Percentiles rank a stretch among this genome's conserved stretches.
Conservation (phyloP, 106 monocot species). For the Dioscorea zingiberensis region DNA sequence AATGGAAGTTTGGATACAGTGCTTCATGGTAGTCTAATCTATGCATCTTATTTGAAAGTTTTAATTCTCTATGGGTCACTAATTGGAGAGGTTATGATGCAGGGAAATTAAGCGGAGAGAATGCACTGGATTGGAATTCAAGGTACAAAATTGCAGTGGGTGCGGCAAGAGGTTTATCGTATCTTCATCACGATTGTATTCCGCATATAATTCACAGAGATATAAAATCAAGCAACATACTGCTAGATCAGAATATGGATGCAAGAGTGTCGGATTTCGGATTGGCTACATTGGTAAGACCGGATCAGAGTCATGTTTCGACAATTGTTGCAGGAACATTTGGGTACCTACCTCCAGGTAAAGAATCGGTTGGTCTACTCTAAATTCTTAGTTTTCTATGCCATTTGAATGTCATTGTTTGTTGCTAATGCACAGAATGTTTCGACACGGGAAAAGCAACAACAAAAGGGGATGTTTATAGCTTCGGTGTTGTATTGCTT, state of each 20-base stretch:
- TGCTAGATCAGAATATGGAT: conserved; percentile 79
- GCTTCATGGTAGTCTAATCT: conserved; percentile 49
- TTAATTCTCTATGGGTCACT: no score
- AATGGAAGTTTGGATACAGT: conserved; percentile 70
- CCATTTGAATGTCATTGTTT: background rate
- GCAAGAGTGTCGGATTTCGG: conserved; percentile 83
- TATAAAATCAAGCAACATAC: conserved; percentile 92
- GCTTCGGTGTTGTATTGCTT: conserved; percentile 79
- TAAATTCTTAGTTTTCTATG: background rate
- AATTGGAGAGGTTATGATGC: conserved; percentile 2
- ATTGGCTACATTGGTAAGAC: conserved; percentile 64
- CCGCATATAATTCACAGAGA: conserved; percentile 88
- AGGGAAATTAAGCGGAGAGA: conserved; percentile 41
- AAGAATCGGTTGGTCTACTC: no score
- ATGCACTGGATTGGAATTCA: conserved; percentile 51
- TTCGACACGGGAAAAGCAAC: conserved; percentile 89
- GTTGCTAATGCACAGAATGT: conserved; percentile 44
- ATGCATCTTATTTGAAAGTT: background rate
- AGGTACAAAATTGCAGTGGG: conserved; percentile 67
- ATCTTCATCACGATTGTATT: conserved; percentile 87
- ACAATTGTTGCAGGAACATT: conserved; percentile 83
- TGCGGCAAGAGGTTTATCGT: conserved; percentile 67
- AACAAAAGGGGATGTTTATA: conserved; percentile 86
- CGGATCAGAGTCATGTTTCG: conserved; percentile 67
- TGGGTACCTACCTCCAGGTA: conserved; percentile 87